These are phyloP conservation scores for Phtheirospermum japonicum DNA, from an alignment of 257 asterid species.

Conservation along the genomic window DNA sequence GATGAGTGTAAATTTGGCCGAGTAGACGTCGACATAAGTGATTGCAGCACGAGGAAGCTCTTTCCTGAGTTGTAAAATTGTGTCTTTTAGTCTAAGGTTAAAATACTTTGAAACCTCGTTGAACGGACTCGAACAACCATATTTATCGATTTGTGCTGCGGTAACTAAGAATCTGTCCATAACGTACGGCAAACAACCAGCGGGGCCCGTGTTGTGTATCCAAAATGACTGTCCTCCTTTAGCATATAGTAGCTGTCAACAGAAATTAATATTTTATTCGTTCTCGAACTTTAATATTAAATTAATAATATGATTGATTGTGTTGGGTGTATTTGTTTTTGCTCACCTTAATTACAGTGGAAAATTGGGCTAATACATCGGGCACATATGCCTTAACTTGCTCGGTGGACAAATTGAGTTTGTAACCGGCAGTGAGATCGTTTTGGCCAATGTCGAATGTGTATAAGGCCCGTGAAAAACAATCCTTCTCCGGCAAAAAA, in stretches of 20 bases:
- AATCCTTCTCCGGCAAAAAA: constrained; percentile 45
- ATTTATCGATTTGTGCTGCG: constrained; percentile 55
- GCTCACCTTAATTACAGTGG: constrained; percentile 51
- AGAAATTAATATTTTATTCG: not conserved
- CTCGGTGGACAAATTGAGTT: constrained; percentile 54
- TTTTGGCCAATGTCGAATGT: constrained; percentile 82
- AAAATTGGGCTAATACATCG: constrained; percentile 52
- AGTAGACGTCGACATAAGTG: constrained; percentile 60
- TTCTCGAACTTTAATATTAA: not conserved
- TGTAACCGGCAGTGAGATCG: constrained; percentile 77
- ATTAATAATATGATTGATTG: not conserved
- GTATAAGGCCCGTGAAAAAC: constrained; percentile 56
- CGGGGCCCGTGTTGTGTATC: constrained; percentile 86
- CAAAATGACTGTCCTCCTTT: constrained; percentile 67
- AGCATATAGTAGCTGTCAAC: constrained; percentile 39
- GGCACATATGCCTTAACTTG: constrained; percentile 77
- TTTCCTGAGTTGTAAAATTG: constrained; percentile 43
- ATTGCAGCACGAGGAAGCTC: constrained; percentile 67
- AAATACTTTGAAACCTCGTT: constrained; percentile 67
- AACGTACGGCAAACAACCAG: constrained; percentile 65
- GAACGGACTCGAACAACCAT: constrained; percentile 64
- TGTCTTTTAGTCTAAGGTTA: constrained; percentile 49
- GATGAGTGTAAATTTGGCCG: constrained; percentile 58
- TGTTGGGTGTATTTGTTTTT: not conserved
- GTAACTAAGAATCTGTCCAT: constrained; percentile 58